Evolutionary conservation across 2,329 filamentous ascomycete genomes (phyloP).

Genomic region (Sarocladium oryzae): DNA sequence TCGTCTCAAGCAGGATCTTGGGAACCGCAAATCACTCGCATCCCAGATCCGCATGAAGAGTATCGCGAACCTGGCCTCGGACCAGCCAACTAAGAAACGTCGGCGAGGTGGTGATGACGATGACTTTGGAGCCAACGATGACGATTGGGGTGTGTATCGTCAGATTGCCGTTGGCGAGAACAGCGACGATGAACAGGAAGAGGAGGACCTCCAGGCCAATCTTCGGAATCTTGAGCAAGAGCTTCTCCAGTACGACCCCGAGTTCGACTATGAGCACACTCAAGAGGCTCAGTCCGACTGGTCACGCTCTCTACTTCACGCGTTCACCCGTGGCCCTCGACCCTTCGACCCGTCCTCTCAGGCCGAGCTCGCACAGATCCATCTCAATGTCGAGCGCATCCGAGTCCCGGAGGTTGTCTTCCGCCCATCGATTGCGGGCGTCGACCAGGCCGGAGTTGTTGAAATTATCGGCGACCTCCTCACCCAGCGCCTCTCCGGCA

Average conservation of each 20-base stretch:
- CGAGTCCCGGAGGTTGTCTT: constrained; percentile 90
- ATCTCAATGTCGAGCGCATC: constrained; percentile 95
- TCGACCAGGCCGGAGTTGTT: constrained; percentile 88
- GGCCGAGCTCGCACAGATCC: constrained; percentile 76
- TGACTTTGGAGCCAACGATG: constrained; percentile 93
- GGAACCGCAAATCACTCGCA: constrained; percentile 92
- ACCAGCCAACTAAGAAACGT: constrained; percentile 77
- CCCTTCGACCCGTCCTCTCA: constrained; percentile 78
- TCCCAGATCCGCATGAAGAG: constrained; percentile 98
- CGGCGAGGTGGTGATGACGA: constrained; percentile 87
- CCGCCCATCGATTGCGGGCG: constrained; percentile 81
- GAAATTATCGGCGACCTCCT: constrained; percentile 90
- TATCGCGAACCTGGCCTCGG: constrained; percentile 90
- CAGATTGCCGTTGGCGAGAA: constrained; percentile 78
- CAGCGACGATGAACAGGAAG: constrained; percentile 85
- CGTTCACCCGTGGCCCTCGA: constrained; percentile 80
- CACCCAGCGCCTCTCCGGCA: constrained; percentile 64
- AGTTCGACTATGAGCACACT: constrained; percentile 88
- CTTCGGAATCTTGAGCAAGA: constrained; percentile 77
- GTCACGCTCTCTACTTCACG: constrained; percentile 86
- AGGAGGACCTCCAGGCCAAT: constrained; percentile 71
- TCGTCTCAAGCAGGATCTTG: constrained; percentile 85
- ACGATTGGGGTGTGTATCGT: constrained; percentile 96
- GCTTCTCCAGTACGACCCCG: constrained; percentile 76
- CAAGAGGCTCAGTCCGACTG: constrained; percentile 90